Conservation (phyloP, 164 flowering plant genomes). For the Nymphaea colorata region DNA sequence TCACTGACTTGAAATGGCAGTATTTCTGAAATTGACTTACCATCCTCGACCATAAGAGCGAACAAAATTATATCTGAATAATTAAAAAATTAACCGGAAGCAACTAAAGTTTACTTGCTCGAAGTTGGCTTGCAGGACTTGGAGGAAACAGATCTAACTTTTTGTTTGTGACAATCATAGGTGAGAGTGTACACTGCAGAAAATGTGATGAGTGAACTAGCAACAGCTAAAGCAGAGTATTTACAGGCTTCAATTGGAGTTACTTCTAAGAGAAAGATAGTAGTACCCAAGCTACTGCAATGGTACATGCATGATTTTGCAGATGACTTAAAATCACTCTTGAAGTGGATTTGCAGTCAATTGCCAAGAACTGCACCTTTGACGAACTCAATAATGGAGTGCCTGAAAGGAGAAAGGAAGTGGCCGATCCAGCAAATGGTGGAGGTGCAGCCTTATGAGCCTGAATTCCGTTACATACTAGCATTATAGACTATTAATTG, state of each 20-base stretch:
- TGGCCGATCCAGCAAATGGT: slow-evolving; percentile 33
- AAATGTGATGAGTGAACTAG: slow-evolving; percentile 62
- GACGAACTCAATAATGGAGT: slow-evolving; percentile 60
- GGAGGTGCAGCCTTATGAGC: slow-evolving; percentile 60
- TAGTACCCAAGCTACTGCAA: slow-evolving; percentile 77
- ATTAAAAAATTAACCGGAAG: too few relatives aligned
- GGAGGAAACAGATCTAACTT: background rate
- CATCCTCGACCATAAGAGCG: too few relatives aligned
- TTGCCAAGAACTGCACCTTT: slow-evolving; percentile 47
- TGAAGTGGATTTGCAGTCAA: slow-evolving; percentile 96
- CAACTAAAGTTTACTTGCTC: too few relatives aligned
- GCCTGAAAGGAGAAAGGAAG: slow-evolving; percentile 41
- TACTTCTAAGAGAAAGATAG: slow-evolving; percentile 62
- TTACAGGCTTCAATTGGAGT: slow-evolving; percentile 76
- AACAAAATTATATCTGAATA: too few relatives aligned
- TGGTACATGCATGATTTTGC: slow-evolving; percentile 92
- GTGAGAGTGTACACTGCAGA: slow-evolving; percentile 67
- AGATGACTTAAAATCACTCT: slow-evolving; percentile 66
- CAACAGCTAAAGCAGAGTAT: slow-evolving; percentile 69
- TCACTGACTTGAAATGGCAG: background rate
- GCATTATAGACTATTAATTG: slow-evolving; percentile 11
- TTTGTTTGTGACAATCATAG: slow-evolving; percentile 23
- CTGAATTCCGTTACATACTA: slow-evolving; percentile 76
- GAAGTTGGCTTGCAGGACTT: too few relatives aligned
- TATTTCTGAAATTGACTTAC: background rate